Conservation (phyloP, 2,329 filamentous ascomycete genomes). For the Colletotrichum sp. region DNA sequence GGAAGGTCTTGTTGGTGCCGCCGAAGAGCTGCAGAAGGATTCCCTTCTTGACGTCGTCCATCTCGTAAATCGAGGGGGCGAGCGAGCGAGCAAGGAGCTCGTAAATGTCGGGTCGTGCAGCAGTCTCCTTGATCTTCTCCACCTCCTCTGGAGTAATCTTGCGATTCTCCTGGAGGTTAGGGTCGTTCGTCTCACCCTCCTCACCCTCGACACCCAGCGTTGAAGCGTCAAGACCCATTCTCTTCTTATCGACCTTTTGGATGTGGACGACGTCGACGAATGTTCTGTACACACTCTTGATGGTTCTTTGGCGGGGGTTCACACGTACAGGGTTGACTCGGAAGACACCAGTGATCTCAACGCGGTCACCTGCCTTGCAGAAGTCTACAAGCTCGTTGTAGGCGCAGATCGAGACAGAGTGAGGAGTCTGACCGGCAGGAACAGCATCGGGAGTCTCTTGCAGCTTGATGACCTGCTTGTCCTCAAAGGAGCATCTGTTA, state of each 20-base stretch:
- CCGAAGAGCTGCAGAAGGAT: conserved; percentile 96
- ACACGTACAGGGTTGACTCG: conserved; percentile 91
- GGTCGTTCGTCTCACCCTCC: conserved; percentile 66
- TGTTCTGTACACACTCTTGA: conserved; percentile 97
- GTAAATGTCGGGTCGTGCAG: conserved; percentile 84
- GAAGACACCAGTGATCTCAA: conserved; percentile 97
- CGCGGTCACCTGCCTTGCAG: conserved; percentile 95
- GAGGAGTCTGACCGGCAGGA: conserved; percentile 94
- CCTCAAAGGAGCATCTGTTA: conserved; percentile 92
- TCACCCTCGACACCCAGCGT: conserved; percentile 86
- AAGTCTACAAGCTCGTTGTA: conserved; percentile 98
- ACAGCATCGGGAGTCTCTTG: conserved; percentile 97
- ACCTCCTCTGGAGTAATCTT: conserved; percentile 88
- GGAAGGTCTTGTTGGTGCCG: conserved; percentile 96
- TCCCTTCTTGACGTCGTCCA: conserved; percentile 99
- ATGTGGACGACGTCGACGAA: conserved; percentile 96
- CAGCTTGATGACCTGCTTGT: conserved; percentile 98
- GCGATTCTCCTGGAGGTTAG: conserved; percentile 81
- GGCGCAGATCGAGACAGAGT: conserved; percentile 93
- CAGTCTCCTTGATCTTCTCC: conserved; percentile 83
- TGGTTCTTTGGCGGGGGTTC: conserved; percentile 88
- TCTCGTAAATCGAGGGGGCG: conserved; percentile 94
- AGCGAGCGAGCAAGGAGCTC: conserved; percentile 89
- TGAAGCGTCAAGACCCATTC: conserved; percentile 88
- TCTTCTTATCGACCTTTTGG: conserved; percentile 94